These are phyloP conservation scores for Phytophthora pisi DNA, from an alignment of 352 stramenopile species.

Conservation along the genomic window DNA sequence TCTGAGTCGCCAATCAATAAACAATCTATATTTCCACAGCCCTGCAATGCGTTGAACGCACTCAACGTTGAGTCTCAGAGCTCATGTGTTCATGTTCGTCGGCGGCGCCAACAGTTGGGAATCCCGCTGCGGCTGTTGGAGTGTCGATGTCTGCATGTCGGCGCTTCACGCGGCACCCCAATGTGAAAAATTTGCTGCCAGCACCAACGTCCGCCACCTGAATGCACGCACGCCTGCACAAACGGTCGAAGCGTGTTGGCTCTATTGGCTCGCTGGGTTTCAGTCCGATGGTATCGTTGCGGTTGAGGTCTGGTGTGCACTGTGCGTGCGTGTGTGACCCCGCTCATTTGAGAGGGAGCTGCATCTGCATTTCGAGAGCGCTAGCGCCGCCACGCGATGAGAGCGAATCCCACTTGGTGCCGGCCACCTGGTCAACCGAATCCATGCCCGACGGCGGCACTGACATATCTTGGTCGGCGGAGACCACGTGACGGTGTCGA, in stretches of 20 bases:
- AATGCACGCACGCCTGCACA: constrained; percentile 4
- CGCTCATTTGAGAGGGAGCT: neutral
- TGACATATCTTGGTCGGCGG: neutral
- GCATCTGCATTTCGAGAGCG: constrained; percentile 25
- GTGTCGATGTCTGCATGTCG: constrained; percentile 6
- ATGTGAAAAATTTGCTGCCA: constrained; percentile 22
- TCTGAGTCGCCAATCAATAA: too few species aligned
- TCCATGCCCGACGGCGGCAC: neutral
- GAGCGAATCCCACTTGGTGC: constrained; percentile 3
- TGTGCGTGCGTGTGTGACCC: too few species aligned
- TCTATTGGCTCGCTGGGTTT: neutral
- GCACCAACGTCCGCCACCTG: constrained; percentile 5
- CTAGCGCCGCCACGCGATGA: constrained; percentile 5
- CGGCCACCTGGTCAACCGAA: constrained; percentile 1
- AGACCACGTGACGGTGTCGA: neutral
- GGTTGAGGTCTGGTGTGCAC: neutral
- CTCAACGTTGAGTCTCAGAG: constrained; percentile 1
- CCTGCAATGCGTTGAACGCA: too few species aligned
- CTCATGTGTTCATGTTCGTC: constrained; percentile 5
- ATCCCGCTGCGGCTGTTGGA: constrained; percentile 7
- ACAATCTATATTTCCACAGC: too few species aligned
- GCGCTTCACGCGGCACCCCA: constrained; percentile 4
- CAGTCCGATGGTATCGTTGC: neutral
- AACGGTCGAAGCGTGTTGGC: constrained; percentile 4
- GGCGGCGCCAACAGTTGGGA: constrained; percentile 7